phyloP scores from a whole-genome alignment of 2,329 filamentous ascomycete species.

The Dactylella cylindrospora region DNA sequence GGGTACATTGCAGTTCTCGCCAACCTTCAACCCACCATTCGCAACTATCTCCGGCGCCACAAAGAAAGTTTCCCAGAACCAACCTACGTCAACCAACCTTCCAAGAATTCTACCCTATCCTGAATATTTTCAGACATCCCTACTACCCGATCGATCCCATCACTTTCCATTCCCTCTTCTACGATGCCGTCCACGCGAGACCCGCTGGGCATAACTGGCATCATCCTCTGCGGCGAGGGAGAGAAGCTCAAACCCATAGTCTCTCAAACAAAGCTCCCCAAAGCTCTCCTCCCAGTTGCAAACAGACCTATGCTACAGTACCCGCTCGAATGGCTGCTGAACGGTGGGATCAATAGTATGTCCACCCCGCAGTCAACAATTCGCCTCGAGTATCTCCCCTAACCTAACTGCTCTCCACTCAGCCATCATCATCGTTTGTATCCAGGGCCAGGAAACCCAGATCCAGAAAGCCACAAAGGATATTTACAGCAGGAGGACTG shows the following conservation, averaged over 20 bases:
- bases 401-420: conserved; percentile 61
- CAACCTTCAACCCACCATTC: background rate
- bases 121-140: too few relatives aligned
- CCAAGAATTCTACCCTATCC: too few relatives aligned
- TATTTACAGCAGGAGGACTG: conserved; percentile 30
- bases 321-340: conserved; percentile 79
- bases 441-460: conserved; percentile 35
- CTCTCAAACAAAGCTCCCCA: conserved; percentile 76
- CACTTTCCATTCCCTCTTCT: background rate
- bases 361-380: background rate
- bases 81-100: too few relatives aligned
- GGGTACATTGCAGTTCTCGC: background rate
- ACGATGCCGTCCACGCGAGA: conserved; percentile 63
- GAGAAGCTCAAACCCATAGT: conserved; percentile 82
- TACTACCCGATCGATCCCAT: background rate
- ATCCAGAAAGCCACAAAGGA: conserved; percentile 31
- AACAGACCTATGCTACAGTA: conserved; percentile 91
- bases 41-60: background rate
- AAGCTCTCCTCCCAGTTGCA: conserved; percentile 77
- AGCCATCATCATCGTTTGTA: conserved; percentile 48
- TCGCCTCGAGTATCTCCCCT: conserved; percentile 5
- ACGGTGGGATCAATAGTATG: conserved; percentile 60
- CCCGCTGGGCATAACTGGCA: conserved; percentile 68
- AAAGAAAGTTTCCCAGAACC: too few relatives aligned
- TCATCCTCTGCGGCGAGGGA: conserved; percentile 80